Base-by-base conservation (phyloP, 2,329 filamentous ascomycete genomes). In the Aspergillus sp. region DNA sequence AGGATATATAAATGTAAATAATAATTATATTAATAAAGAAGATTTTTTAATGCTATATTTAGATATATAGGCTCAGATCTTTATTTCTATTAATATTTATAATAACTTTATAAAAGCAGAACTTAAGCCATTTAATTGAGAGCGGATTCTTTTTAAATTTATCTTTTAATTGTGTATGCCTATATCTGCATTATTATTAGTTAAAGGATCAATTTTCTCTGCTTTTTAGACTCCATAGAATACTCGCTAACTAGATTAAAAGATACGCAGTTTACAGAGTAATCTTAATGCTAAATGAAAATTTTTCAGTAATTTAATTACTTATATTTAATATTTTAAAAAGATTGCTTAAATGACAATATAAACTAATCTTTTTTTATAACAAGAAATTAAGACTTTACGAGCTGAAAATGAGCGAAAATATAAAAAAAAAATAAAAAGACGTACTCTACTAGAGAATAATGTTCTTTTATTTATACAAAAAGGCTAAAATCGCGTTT, bases 321-420 rank as follows among this genome's bases (percentile, higher is more conserved):
- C 51, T 51, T 20, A 54, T 60, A 56, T 56, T 60, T n/a, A 60
- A 45, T 22, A 54, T 46, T 42, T 60, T 60, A 36, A 54, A 42
- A 54, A 53, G 14, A 39, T 39, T 16, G 53, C 31, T 14, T 24
- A 55, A 31, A 55, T 55, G 22, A n/a, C 26, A 20, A 55, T 58
- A 32, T 18, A 54, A 9, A 49, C 46, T 42, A 49, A 52, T 31
- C 24, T 49, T 54, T 14, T 49, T 55, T 47, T 55, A 47, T 9
- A 55, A 29, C 32, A 54, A 24, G 29, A 54, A 58, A 22, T 45
- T 14, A n/a, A n/a, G n/a, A n/a, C n/a, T n/a, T n/a, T n/a, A n/a
- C n/a, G n/a, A n/a, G n/a, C n/a, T n/a, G n/a, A n/a, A n/a, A n/a
- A n/a, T n/a, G n/a, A n/a, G n/a, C n/a, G n/a, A n/a, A n/a, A n/a